phyloP scores from a whole-genome alignment of 2,329 filamentous ascomycete species.

The Aspergillus fructus region DNA sequence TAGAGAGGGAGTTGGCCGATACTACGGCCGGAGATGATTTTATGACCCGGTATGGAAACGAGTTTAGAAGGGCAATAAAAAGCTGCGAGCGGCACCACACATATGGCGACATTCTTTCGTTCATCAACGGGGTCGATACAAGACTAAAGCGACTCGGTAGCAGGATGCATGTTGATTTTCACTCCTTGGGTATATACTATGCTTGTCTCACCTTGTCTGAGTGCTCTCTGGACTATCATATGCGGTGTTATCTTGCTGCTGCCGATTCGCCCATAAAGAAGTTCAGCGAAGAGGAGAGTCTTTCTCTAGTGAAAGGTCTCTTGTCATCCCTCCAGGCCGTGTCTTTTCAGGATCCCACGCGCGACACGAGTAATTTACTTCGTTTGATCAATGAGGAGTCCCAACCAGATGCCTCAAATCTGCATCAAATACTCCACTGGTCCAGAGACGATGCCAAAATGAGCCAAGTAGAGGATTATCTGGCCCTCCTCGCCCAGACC shows the following conservation, averaged over 20 bases:
- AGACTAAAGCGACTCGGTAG: slow-evolving; percentile 25
- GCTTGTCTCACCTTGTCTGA: slow-evolving; percentile 30
- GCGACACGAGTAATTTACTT: slow-evolving; percentile 23
- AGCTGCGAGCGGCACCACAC: slow-evolving; percentile 25
- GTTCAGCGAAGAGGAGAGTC: slow-evolving; percentile 6
- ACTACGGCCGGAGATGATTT: slow-evolving; percentile 6
- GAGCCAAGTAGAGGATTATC: slow-evolving; percentile 16
- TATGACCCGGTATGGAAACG: slow-evolving; percentile 8
- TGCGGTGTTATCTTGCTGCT: slow-evolving; percentile 20
- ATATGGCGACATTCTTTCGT: slow-evolving; percentile 31
- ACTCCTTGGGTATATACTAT: slow-evolving; percentile 30
- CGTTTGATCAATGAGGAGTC: slow-evolving; percentile 23
- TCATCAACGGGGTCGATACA: slow-evolving; percentile 30
- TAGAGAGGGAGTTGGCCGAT: slow-evolving; percentile 26
- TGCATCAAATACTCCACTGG: slow-evolving; percentile 24
- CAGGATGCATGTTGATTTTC: slow-evolving; percentile 12
- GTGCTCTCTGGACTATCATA: slow-evolving; percentile 28
- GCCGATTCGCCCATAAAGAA: background rate
- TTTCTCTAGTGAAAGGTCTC: slow-evolving; percentile 24
- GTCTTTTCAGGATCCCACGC: slow-evolving; percentile 21
- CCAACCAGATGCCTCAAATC: background rate
- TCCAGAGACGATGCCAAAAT: background rate
- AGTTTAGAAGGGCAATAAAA: slow-evolving; percentile 16
- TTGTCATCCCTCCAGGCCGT: slow-evolving; percentile 20
- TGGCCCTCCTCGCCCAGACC: slow-evolving; percentile 29